phyloP scores from a whole-genome alignment of 805 yeast species.

The Ogataea ganodermae region DNA sequence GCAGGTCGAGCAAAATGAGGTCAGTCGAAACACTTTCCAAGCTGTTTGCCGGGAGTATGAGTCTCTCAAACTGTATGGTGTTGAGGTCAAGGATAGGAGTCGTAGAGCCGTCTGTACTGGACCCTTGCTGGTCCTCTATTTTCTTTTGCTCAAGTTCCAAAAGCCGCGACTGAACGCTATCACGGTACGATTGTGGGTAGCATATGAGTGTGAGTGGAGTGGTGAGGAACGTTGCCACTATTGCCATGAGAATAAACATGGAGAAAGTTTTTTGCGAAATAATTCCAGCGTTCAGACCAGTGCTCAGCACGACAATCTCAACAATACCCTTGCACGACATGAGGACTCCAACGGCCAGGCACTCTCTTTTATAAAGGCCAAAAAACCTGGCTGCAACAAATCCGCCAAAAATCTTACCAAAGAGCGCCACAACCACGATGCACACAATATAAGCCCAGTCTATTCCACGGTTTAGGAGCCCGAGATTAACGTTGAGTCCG shows the following conservation, averaged over 20 bases:
- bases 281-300: slow-evolving; percentile 72
- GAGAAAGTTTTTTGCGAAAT: slow-evolving; percentile 66
- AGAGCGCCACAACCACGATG: slow-evolving; percentile 63
- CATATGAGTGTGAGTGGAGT: slow-evolving; percentile 67
- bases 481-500: slow-evolving; percentile 71
- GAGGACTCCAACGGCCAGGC: slow-evolving; percentile 72
- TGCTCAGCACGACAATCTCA: slow-evolving; percentile 74
- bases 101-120: slow-evolving; percentile 34
- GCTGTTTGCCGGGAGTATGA: slow-evolving; percentile 30
- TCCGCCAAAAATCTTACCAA: slow-evolving; percentile 71
- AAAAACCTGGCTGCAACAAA: slow-evolving; percentile 59
- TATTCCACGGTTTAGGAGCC: slow-evolving; percentile 59
- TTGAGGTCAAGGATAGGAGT: slow-evolving; percentile 30
- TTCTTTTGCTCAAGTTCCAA: slow-evolving; percentile 19
- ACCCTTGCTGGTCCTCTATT: slow-evolving; percentile 26
- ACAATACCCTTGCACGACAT: slow-evolving; percentile 92
- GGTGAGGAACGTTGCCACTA: slow-evolving; percentile 75
- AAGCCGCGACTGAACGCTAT: slow-evolving; percentile 42
- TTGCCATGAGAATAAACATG: slow-evolving; percentile 83
- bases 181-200: slow-evolving; percentile 65
- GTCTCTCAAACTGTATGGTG: slow-evolving; percentile 23
- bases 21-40: slow-evolving; percentile 34
- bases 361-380: slow-evolving; percentile 72
- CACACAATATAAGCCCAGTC: slow-evolving; percentile 82
- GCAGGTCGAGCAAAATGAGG: slow-evolving; percentile 31